These are phyloP conservation scores for Euphrasia arctica DNA, from an alignment of 305 asterid species.

Conservation along the genomic window DNA sequence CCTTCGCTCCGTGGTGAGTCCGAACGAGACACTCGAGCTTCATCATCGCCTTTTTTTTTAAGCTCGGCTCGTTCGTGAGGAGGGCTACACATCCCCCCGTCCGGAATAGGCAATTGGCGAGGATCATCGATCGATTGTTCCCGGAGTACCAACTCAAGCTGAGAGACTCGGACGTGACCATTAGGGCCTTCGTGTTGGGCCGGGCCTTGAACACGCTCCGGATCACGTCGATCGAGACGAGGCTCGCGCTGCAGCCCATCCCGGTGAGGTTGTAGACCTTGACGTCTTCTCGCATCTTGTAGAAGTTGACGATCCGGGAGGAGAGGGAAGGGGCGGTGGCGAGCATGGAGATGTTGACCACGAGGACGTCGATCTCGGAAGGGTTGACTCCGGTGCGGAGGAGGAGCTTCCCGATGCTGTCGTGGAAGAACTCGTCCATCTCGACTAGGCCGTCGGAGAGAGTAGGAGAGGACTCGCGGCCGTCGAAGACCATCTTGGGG, in stretches of 20 bases:
- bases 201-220: conserved; percentile 40
- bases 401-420: conserved; percentile 42
- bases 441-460: conserved; percentile 52
- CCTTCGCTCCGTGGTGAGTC: conserved; percentile 65
- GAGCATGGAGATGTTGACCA: conserved; percentile 59
- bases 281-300: conserved; percentile 55
- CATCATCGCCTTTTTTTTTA: conserved; percentile 45
- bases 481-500: conserved; percentile 64
- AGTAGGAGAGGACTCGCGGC: conserved; percentile 56
- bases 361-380: conserved; percentile 59
- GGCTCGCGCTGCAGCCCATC: conserved; percentile 91
- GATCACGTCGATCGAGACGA: conserved; percentile 50
- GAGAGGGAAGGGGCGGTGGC: conserved; percentile 54
- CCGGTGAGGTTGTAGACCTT: conserved; percentile 74
- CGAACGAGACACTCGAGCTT: conserved; percentile 55
- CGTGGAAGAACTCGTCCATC: conserved; percentile 72
- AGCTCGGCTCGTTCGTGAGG: conserved; percentile 48
- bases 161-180: conserved; percentile 69
- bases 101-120: conserved; percentile 76
- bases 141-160: conserved; percentile 76
- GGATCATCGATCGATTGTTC: conserved; percentile 74
- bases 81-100: conserved; percentile 67
- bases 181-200: conserved; percentile 43
- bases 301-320: conserved; percentile 50
- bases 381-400: conserved; percentile 32